Evolutionary conservation across 495 filamentous ascomycete species (phyloP).

Genomic region (Lophiostoma macrostomum): DNA sequence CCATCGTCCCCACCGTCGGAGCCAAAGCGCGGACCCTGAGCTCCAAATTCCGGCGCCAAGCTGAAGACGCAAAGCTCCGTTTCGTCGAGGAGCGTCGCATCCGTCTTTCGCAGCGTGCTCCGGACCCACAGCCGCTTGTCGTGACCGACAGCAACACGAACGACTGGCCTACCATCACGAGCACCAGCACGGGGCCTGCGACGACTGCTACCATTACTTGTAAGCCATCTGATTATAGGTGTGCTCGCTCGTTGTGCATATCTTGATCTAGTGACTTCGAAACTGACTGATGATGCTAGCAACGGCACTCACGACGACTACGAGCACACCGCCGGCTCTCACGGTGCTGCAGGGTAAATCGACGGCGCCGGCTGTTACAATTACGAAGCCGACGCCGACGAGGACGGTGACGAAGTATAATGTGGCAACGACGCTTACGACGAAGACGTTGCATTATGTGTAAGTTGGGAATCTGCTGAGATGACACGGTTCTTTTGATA

Average conservation of each 20-base stretch:
- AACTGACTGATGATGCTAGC: background rate
- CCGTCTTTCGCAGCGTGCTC: slow-evolving; percentile 32
- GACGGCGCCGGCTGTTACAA: slow-evolving; percentile 23
- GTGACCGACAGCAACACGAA: slow-evolving; percentile 31
- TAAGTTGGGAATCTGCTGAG: no score
- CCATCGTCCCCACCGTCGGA: slow-evolving; percentile 29
- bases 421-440: slow-evolving; percentile 24
- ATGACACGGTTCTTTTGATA: no score
- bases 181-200: slow-evolving; percentile 30
- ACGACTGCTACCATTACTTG: slow-evolving; percentile 31
- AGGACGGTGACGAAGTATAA: slow-evolving; percentile 23
- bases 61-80: slow-evolving; percentile 11
- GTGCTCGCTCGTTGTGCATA: no score
- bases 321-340: slow-evolving; percentile 29
- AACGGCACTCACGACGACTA: slow-evolving; percentile 4
- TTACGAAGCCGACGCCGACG: slow-evolving; percentile 35
- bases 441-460: slow-evolving; percentile 19
- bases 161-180: slow-evolving; percentile 19
- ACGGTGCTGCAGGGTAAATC: slow-evolving; percentile 27
- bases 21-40: slow-evolving; percentile 5
- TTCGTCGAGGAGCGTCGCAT: slow-evolving; percentile 18
- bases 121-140: slow-evolving; percentile 35
- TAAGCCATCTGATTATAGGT: no score
- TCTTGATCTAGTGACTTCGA: background rate
- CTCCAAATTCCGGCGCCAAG: slow-evolving; percentile 23